Evolutionary conservation across 106 monocot genomes (phyloP).

Genomic region (Phalaenopsis equestris): DNA sequence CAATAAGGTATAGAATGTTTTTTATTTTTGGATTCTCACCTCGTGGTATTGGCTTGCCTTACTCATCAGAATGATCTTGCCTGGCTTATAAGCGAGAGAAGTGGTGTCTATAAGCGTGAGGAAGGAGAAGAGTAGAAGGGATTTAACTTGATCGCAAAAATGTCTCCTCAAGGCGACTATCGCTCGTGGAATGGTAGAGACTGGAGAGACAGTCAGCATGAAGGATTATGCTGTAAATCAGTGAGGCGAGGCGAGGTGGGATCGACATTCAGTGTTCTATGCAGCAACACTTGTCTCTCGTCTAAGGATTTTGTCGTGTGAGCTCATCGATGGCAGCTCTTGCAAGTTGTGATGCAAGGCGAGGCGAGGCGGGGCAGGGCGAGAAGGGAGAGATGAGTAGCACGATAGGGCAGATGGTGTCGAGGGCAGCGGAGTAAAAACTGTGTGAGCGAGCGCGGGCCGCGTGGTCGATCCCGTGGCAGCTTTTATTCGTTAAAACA

Average conservation of each 20-base stretch:
- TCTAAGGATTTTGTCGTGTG: background rate
- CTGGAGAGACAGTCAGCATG: background rate
- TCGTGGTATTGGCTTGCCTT: slow-evolving; percentile 88
- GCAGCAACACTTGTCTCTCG: background rate
- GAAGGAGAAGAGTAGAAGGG: slow-evolving; percentile 12
- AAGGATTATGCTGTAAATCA: background rate
- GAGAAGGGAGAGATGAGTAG: too few relatives aligned
- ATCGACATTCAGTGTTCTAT: background rate
- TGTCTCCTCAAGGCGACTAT: slow-evolving; percentile 3
- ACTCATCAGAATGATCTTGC: slow-evolving; percentile 81
- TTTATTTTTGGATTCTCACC: slow-evolving; percentile 26
- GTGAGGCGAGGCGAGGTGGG: background rate
- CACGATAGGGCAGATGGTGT: too few relatives aligned
- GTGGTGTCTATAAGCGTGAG: slow-evolving; percentile 17
- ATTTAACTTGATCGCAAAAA: background rate
- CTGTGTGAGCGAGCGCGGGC: too few relatives aligned
- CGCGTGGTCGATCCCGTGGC: too few relatives aligned
- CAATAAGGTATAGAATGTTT: slow-evolving; percentile 5
- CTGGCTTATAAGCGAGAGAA: slow-evolving; percentile 70
- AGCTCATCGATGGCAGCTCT: background rate
- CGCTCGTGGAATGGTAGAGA: background rate
- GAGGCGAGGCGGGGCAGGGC: too few relatives aligned
- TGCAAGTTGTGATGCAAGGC: too few relatives aligned
- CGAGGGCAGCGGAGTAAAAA: too few relatives aligned
- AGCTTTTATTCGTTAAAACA: too few relatives aligned